Evolutionary conservation across 495 filamentous ascomycete genomes (phyloP).

Genomic region (Platismatia glauca): DNA sequence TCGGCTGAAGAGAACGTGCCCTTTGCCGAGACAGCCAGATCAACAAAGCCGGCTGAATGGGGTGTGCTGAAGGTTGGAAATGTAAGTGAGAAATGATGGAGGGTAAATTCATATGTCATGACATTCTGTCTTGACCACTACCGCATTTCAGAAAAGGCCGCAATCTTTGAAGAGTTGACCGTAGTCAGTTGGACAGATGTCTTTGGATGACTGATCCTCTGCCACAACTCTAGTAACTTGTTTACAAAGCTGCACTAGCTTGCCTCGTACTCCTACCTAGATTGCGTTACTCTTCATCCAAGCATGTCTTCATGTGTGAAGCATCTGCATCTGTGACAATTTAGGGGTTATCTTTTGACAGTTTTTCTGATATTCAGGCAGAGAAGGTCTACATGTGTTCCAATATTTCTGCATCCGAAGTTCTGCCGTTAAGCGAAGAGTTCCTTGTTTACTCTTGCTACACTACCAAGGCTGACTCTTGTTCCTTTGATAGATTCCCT

Average conservation of each 20-base stretch:
- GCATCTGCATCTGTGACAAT: neutral
- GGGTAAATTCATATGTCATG: neutral
- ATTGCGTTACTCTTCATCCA: neutral
- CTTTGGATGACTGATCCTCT: neutral
- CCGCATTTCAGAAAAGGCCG: neutral
- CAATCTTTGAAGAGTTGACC: neutral
- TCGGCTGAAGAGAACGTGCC: conserved; percentile 14
- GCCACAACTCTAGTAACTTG: neutral
- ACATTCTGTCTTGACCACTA: neutral
- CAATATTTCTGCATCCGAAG: neutral
- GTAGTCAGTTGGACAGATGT: neutral
- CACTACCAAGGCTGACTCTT: neutral
- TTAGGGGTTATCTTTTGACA: neutral
- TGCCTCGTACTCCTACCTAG: conserved; percentile 4
- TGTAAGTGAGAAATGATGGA: conserved; percentile 28
- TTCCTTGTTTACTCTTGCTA: neutral
- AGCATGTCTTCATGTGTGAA: neutral
- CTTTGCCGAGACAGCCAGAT: conserved; percentile 19
- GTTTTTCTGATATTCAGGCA: neutral
- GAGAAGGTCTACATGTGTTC: neutral
- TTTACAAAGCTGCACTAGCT: neutral
- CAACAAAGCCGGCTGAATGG: conserved; percentile 23
- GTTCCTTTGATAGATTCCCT: conserved; percentile 51
- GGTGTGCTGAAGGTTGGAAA: conserved; percentile 43
- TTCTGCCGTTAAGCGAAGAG: neutral